Evolutionary conservation across 768 basidiomycete species (phyloP).

Genomic region (Mycena indigotica): DNA sequence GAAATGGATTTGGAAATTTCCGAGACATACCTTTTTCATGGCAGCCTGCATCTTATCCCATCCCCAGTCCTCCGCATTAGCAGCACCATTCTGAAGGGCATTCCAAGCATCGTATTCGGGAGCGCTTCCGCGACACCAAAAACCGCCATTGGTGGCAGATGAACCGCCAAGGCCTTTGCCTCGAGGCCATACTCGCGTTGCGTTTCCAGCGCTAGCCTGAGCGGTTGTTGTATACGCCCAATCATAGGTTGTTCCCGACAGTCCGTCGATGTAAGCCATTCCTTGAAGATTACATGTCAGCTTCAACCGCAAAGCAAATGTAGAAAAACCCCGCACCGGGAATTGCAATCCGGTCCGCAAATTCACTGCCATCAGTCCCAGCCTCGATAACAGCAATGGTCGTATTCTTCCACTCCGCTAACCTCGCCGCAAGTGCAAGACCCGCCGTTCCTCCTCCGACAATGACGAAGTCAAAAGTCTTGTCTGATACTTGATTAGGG

Average conservation of each 20-base stretch:
- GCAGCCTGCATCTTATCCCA: conserved; percentile 33
- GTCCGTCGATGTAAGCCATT: conserved; percentile 21
- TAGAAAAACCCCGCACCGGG: conserved; percentile 9
- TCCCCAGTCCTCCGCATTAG: conserved; percentile 30
- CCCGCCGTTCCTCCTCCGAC: conserved; percentile 22
- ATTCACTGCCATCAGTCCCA: conserved; percentile 17
- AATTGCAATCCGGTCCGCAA: conserved; percentile 16
- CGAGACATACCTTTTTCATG: conserved; percentile 30
- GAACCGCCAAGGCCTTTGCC: conserved; percentile 30
- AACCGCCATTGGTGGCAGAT: conserved; percentile 31
- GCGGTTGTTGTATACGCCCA: conserved; percentile 18
- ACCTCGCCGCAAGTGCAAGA: conserved; percentile 15
- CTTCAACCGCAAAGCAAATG: neutral
- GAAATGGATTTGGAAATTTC: too few relatives aligned
- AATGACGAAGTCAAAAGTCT: conserved; percentile 21
- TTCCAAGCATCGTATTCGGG: conserved; percentile 32
- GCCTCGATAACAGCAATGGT: conserved; percentile 23
- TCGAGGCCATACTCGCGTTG: conserved; percentile 11
- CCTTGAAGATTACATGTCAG: conserved; percentile 2
- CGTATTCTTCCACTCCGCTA: conserved; percentile 19
- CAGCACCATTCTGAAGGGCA: conserved; percentile 22
- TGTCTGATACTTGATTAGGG: conserved; percentile 15
- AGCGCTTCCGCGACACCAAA: conserved; percentile 29
- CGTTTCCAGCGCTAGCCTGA: conserved; percentile 11
- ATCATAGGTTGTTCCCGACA: conserved; percentile 12